Percentiles rank a stretch among this genome's conserved stretches.
Conservation (phyloP, 179 eudicot genomes). For the Silene noctiflora region DNA sequence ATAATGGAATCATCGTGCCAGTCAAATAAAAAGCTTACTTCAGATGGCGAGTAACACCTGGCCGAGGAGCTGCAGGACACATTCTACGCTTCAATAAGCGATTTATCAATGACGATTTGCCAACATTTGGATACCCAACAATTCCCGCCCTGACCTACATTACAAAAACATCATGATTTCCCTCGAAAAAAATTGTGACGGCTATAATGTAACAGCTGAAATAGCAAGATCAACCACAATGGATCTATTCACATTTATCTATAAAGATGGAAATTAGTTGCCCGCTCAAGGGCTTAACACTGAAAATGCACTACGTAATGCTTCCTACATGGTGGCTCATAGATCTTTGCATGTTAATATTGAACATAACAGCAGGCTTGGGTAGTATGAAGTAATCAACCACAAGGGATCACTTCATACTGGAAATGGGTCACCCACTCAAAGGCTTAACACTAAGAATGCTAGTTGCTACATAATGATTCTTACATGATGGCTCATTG, state of each 20-base stretch:
- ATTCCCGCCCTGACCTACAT: slow-evolving; percentile 94
- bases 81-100: slow-evolving; percentile 89
- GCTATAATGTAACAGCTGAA: background rate
- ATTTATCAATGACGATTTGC: slow-evolving; percentile 92
- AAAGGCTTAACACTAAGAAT: too few relatives aligned
- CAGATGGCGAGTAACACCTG: slow-evolving; percentile 88
- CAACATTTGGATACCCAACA: slow-evolving; percentile 98
- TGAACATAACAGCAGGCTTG: too few relatives aligned
- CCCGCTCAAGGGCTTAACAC: background rate
- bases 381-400: too few relatives aligned
- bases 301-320: background rate
- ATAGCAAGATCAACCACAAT: slow-evolving; percentile 6
- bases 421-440: too few relatives aligned
- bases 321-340: background rate
- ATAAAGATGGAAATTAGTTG: background rate
- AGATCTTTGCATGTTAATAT: background rate
- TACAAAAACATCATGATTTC: slow-evolving; percentile 9
- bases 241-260: background rate
- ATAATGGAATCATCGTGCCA: slow-evolving; percentile 7
- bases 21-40: slow-evolving; percentile 45
- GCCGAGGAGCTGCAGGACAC: slow-evolving; percentile 98
- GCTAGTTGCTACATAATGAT: too few relatives aligned
- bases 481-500: too few relatives aligned
- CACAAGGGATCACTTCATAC: too few relatives aligned
- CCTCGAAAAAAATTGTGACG: background rate